Evolutionary conservation across 1,284 basidiomycete species (phyloP).

Genomic region (Mycena sp.): DNA sequence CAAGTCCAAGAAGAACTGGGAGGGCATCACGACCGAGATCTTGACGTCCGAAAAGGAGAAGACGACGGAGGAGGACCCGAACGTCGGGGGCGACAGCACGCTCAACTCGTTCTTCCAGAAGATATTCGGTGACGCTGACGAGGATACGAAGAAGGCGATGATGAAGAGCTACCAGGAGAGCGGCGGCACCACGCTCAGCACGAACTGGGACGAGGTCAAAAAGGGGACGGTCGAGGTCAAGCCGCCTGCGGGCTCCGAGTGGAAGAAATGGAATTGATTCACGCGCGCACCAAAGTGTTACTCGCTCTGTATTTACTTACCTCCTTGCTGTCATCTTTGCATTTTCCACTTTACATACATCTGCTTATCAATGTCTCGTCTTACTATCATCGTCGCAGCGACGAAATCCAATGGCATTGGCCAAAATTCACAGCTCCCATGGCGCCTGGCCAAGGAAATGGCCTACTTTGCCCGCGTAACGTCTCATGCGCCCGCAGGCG

Average conservation of each 20-base stretch:
- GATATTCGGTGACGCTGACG: constrained; percentile 87
- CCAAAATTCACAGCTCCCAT: constrained; percentile 80
- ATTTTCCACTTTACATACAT: constrained; percentile 3
- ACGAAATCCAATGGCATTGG: constrained; percentile 93
- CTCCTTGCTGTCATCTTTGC: constrained; percentile 17
- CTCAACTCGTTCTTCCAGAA: constrained; percentile 86
- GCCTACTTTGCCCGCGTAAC: constrained; percentile 92
- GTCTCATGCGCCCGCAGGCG: constrained; percentile 62
- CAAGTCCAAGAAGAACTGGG: constrained; percentile 81
- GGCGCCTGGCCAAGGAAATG: constrained; percentile 92
- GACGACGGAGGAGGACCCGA: constrained; percentile 77
- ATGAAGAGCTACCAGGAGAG: constrained; percentile 95
- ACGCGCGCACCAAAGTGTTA: too few relatives aligned
- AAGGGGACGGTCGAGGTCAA: constrained; percentile 77
- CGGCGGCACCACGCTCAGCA: constrained; percentile 91
- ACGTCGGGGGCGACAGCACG: constrained; percentile 81
- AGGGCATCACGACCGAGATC: constrained; percentile 76
- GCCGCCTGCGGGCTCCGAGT: constrained; percentile 84
- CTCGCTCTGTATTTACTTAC: not conserved
- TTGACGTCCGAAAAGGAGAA: constrained; percentile 71
- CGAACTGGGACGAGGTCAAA: constrained; percentile 90
- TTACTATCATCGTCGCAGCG: constrained; percentile 95
- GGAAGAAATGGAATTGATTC: constrained; percentile 77
- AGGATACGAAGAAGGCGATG: constrained; percentile 91
- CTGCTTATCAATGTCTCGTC: constrained; percentile 52